Conservation (phyloP, 1,284 basidiomycete species). For the Puccinia horiana region DNA sequence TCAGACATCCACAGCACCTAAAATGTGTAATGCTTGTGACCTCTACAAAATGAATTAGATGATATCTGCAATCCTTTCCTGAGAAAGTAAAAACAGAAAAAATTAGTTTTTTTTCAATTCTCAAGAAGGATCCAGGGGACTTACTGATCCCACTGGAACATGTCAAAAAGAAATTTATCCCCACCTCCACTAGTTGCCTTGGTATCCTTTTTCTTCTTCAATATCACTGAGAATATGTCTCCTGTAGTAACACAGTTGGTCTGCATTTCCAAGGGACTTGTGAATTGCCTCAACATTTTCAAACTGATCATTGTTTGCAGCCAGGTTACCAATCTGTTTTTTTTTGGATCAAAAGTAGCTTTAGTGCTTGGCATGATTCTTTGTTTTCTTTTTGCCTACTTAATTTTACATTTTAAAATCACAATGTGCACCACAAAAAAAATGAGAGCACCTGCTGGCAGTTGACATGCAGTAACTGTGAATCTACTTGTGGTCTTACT, state of each 20-base stretch:
- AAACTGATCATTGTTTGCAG: not conserved
- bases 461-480: too few species aligned
- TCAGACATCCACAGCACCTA: not conserved
- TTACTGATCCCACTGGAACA: not conserved
- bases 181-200: not conserved
- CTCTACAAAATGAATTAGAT: not conserved
- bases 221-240: not conserved
- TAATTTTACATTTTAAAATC: not conserved
- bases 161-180: not conserved
- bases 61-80: not conserved
- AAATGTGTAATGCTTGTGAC: not conserved
- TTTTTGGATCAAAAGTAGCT: not conserved
- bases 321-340: not conserved
- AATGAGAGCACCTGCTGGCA: too few species aligned
- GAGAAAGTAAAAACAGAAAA: not conserved
- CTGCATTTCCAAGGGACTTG: not conserved
- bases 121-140: not conserved
- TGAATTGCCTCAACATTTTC: not conserved
- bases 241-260: not conserved
- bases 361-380: too few species aligned
- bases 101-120: not conserved
- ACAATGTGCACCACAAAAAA: too few species aligned
- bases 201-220: not conserved
- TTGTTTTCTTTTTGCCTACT: too few species aligned
- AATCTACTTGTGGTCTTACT: too few species aligned